Conservation (phyloP, 352 stramenopile species). For the Globisporangium megalacanthum region DNA sequence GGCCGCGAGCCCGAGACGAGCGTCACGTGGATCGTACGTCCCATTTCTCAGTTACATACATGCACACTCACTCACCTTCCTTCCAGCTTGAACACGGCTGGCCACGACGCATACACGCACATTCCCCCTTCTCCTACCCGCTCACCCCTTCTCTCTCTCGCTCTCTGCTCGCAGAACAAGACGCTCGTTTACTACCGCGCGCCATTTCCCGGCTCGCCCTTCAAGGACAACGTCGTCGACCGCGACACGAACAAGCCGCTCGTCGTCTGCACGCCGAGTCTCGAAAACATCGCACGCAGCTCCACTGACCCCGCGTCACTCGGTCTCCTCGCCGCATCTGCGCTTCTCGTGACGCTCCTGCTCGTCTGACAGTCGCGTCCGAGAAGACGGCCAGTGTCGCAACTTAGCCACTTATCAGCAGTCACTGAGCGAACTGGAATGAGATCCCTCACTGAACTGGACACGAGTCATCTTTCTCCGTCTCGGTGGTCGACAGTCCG, state of each 20-base stretch:
- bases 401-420: not conserved
- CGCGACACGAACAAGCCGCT: constrained; percentile 64
- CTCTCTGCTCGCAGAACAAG: constrained; percentile 32
- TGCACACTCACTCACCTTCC: not conserved
- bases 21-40: constrained; percentile 52
- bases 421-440: not conserved
- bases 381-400: too few species aligned
- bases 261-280: constrained; percentile 76
- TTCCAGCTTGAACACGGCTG: not conserved
- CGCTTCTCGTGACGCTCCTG: constrained; percentile 2
- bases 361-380: constrained; percentile 3
- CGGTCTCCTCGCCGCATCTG: not conserved
- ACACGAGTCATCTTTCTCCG: constrained; percentile 55
- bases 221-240: constrained; percentile 69
- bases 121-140: not conserved
- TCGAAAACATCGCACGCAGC: constrained; percentile 45
- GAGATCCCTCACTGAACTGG: constrained; percentile 45
- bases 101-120: constrained; percentile 2
- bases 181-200: constrained; percentile 71
- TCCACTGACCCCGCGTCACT: not conserved
- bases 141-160: not conserved
- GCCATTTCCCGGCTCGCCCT: constrained; percentile 75
- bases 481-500: constrained; percentile 30
- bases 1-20: constrained; percentile 55
- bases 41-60: not conserved